Conservation (phyloP, 108 stramenopile species). For the Nitzschia putrida region DNA sequence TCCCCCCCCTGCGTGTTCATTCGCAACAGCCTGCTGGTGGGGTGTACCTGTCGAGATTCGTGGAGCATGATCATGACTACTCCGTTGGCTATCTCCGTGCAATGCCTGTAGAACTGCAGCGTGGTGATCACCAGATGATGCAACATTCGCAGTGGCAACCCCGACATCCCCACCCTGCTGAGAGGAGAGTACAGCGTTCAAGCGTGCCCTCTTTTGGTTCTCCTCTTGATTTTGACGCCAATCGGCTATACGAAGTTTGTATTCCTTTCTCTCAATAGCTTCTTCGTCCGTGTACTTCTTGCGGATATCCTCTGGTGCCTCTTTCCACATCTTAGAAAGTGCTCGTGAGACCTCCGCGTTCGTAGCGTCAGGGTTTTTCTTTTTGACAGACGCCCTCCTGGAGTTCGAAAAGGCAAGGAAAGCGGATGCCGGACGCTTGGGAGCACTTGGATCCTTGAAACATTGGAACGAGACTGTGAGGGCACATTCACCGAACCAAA, state of each 20-base stretch:
- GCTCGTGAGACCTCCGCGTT: constrained; percentile 14
- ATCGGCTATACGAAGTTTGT: constrained; percentile 10
- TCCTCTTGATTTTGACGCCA: constrained; percentile 14
- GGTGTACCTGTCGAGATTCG: too few relatives aligned
- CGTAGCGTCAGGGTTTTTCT: constrained; percentile 1
- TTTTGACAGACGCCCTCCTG: constrained; percentile 14
- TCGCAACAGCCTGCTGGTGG: too few relatives aligned
- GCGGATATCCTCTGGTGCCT: constrained; percentile 17
- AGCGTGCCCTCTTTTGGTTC: constrained; percentile 25
- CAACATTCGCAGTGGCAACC: too few relatives aligned
- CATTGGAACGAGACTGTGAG: neutral
- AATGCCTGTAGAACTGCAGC: too few relatives aligned
- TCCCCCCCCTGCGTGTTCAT: too few relatives aligned
- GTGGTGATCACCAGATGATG: too few relatives aligned
- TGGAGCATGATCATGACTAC: too few relatives aligned
- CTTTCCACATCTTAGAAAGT: constrained; percentile 28
- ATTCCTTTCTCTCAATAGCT: constrained; percentile 6
- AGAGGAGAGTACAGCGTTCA: too few relatives aligned
- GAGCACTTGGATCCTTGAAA: constrained; percentile 10
- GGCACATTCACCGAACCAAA: neutral
- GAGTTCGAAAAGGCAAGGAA: constrained; percentile 29
- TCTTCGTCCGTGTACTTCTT: constrained; percentile 20
- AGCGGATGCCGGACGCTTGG: constrained; percentile 32
- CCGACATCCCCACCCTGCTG: too few relatives aligned
- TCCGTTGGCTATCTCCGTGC: too few relatives aligned